Evolutionary conservation across 2,329 filamentous ascomycete genomes (phyloP).

Genomic region (Diplodia scrobiculata): DNA sequence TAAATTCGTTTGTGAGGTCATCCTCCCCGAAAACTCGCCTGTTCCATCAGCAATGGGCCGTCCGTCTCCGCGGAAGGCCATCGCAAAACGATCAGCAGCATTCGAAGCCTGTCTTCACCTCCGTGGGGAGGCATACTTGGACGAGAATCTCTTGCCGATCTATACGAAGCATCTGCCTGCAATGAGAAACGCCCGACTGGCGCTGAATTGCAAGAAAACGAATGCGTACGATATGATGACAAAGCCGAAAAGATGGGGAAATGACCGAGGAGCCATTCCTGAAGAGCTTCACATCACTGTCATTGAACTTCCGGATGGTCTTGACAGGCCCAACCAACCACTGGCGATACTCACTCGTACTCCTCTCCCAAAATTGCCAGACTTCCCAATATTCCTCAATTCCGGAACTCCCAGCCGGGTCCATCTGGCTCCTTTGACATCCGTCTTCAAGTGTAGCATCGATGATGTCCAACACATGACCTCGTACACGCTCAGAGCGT

Average conservation of each 20-base stretch:
- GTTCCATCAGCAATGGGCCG: constrained; percentile 67
- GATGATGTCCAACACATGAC: constrained; percentile 60
- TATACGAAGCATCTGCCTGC: constrained; percentile 71
- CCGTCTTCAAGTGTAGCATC: constrained; percentile 50
- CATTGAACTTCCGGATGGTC: constrained; percentile 61
- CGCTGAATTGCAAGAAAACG: constrained; percentile 72
- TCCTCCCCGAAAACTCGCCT: constrained; percentile 74
- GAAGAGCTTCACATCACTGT: constrained; percentile 62
- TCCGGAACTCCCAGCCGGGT: constrained; percentile 63
- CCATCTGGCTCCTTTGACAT: constrained; percentile 51
- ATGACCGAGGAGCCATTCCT: constrained; percentile 51
- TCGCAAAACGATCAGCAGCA: constrained; percentile 85
- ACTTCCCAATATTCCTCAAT: constrained; percentile 72
- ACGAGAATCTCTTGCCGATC: constrained; percentile 72
- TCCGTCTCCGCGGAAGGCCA: constrained; percentile 67
- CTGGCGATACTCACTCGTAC: constrained; percentile 71
- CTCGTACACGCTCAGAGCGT: constrained; percentile 72
- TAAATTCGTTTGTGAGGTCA: constrained; percentile 74
- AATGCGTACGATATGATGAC: constrained; percentile 73
- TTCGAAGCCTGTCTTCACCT: constrained; percentile 78
- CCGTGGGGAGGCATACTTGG: constrained; percentile 65
- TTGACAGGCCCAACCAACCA: constrained; percentile 63
- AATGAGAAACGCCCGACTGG: constrained; percentile 85
- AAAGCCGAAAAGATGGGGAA: constrained; percentile 75
- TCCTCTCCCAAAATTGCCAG: constrained; percentile 64